Conservation (phyloP, 169 alveolate species). For the Plasmodium gonderi region DNA sequence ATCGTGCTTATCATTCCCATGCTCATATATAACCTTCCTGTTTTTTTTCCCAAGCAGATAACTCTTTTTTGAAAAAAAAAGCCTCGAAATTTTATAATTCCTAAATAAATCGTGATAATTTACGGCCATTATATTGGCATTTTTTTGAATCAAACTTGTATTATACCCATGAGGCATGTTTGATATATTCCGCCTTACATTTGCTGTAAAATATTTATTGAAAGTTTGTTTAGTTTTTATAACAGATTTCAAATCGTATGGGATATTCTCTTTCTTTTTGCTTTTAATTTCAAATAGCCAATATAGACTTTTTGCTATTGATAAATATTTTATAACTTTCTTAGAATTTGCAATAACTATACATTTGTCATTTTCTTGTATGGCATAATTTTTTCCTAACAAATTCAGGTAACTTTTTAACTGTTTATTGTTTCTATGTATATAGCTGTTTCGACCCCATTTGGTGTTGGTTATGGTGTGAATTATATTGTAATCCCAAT, state of each 20-base stretch:
- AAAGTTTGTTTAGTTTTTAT: constrained; percentile 56
- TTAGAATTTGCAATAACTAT: constrained; percentile 63
- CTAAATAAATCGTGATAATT: constrained; percentile 53
- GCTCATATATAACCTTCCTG: neutral
- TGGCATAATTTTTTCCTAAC: constrained; percentile 42
- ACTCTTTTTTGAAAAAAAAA: constrained; percentile 30
- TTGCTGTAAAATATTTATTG: constrained; percentile 17
- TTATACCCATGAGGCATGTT: constrained; percentile 16
- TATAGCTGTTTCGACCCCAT: neutral
- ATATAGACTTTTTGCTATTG: constrained; percentile 63
- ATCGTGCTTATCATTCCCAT: neutral
- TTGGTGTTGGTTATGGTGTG: neutral
- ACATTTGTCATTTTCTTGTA: constrained; percentile 55
- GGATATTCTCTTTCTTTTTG: constrained; percentile 20
- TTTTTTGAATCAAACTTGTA: neutral
- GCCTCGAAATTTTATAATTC: constrained; percentile 12
- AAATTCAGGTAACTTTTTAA: constrained; percentile 50
- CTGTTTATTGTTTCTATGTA: neutral
- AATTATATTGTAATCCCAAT: constrained; percentile 8
- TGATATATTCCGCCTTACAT: constrained; percentile 1
- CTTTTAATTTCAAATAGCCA: constrained; percentile 72
- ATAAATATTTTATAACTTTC: constrained; percentile 62
- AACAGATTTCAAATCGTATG: constrained; percentile 68
- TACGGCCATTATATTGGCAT: constrained; percentile 12
- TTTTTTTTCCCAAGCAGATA: neutral